A percentile compares a stretch with the other conserved stretches of the same genome.
These are phyloP conservation scores for Fusarium begoniae DNA, from an alignment of 2,329 filamentous ascomycete species.

Conservation along the genomic window DNA sequence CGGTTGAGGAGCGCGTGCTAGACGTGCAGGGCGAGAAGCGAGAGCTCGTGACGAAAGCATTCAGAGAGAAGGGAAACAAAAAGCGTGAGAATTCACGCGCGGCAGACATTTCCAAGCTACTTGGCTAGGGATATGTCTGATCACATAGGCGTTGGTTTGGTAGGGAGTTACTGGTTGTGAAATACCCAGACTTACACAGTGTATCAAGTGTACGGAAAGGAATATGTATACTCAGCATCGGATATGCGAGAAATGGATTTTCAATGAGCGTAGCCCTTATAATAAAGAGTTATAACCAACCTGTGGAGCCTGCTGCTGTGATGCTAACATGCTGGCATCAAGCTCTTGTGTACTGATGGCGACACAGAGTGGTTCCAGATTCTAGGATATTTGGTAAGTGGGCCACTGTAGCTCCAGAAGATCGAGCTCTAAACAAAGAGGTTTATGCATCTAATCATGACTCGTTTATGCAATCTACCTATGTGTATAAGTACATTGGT, in stretches of 20 bases:
- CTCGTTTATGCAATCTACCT: constrained; percentile 33
- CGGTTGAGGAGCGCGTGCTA: constrained; percentile 83
- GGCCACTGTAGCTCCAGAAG: too few relatives aligned
- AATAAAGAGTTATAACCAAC: background rate
- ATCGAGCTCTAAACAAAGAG: background rate
- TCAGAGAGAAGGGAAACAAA: constrained; percentile 73
- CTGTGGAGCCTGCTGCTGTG: background rate
- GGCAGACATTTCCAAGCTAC: constrained; percentile 62
- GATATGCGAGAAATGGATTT: background rate
- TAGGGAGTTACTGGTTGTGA: background rate
- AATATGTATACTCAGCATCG: background rate
- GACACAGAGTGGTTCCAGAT: background rate
- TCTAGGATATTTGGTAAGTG: background rate
- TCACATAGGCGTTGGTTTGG: background rate
- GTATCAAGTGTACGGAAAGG: background rate
- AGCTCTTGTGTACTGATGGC: background rate
- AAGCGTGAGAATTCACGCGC: constrained; percentile 67
- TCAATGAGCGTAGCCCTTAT: background rate
- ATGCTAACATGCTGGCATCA: background rate
- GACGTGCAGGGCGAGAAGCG: constrained; percentile 83
- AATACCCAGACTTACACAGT: background rate
- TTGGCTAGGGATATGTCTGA: constrained; percentile 42
- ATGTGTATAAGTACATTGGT: constrained; percentile 14
- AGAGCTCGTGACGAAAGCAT: constrained; percentile 79
- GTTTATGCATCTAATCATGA: constrained; percentile 6